Conservation (phyloP, 176 grass and related monocot species). For the Poa pratensis region DNA sequence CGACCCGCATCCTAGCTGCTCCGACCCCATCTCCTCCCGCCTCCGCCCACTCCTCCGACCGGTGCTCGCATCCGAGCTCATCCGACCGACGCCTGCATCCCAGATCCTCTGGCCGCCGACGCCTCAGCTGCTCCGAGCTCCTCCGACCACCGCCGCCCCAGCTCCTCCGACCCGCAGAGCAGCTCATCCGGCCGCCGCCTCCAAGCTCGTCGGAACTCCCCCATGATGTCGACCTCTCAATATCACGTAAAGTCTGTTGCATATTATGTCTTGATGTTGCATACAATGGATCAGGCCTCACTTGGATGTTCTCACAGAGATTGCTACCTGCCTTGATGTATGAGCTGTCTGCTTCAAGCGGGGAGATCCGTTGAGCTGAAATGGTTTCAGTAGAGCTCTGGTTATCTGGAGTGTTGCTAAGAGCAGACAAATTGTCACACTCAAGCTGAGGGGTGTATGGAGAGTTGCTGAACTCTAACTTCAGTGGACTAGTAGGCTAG, state of each 20-base stretch:
- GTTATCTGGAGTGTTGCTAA: slow-evolving; percentile 61
- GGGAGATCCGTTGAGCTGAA: slow-evolving; percentile 66
- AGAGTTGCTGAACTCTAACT: slow-evolving; percentile 64
- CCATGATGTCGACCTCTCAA: too few relatives aligned
- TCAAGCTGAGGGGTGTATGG: slow-evolving; percentile 76
- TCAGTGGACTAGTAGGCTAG: slow-evolving; percentile 52
- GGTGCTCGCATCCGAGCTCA: too few relatives aligned
- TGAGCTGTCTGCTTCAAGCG: slow-evolving; percentile 71
- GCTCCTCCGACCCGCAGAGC: too few relatives aligned
- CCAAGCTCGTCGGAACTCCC: too few relatives aligned
- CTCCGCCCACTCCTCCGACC: too few relatives aligned
- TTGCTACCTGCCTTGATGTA: slow-evolving; percentile 51
- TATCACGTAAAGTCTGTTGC: slow-evolving; percentile 77
- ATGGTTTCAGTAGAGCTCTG: slow-evolving; percentile 75
- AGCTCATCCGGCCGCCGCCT: too few relatives aligned
- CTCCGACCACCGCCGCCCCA: too few relatives aligned
- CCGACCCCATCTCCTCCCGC: too few relatives aligned
- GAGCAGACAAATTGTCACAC: slow-evolving; percentile 65
- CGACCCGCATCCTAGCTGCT: too few relatives aligned
- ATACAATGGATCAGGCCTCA: slow-evolving; percentile 53
- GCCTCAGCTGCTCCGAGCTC: too few relatives aligned
- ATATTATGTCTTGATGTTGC: slow-evolving; percentile 73
- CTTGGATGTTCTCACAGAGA: slow-evolving; percentile 43
- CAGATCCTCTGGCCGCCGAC: too few relatives aligned
- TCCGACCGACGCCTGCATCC: too few relatives aligned